Percentiles rank a stretch among this genome's conserved stretches.
Conservation (phyloP, 257 asterid genomes). For the Solanum lycopersicoides region DNA sequence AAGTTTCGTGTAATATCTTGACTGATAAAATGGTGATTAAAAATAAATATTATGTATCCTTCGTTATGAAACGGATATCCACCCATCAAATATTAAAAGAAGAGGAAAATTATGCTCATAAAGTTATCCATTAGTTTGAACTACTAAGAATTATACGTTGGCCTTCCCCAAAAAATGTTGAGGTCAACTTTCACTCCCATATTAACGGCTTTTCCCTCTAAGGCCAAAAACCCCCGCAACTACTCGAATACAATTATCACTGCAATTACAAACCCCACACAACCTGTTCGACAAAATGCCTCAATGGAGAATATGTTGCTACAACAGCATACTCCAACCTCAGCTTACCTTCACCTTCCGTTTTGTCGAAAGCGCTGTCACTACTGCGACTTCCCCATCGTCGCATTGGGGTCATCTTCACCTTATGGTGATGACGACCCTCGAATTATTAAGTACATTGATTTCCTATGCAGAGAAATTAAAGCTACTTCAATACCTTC, state of each 20-base stretch:
- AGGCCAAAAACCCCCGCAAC: neutral
- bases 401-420: constrained; percentile 69
- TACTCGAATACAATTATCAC: neutral
- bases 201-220: constrained; percentile 19
- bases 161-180: constrained; percentile 18
- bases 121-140: neutral
- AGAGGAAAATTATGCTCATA: neutral
- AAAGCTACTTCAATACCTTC: constrained; percentile 34
- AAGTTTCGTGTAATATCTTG: accelerated
- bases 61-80: neutral
- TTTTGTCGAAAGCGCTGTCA: constrained; percentile 97
- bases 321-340: constrained; percentile 55
- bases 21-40: neutral
- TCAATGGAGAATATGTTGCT: constrained; percentile 14
- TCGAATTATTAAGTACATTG: constrained; percentile 53
- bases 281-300: constrained; percentile 75
- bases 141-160: neutral
- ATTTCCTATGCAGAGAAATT: constrained; percentile 62
- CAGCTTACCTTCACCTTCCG: constrained; percentile 94
- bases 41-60: accelerated
- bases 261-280: constrained; percentile 13
- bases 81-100: too few relatives aligned
- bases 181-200: constrained; percentile 38
- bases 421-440: constrained; percentile 39
- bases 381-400: constrained; percentile 90